Base-by-base conservation (phyloP, 208 protist genomes). In the Acanthamoeba lugdunensis region DNA sequence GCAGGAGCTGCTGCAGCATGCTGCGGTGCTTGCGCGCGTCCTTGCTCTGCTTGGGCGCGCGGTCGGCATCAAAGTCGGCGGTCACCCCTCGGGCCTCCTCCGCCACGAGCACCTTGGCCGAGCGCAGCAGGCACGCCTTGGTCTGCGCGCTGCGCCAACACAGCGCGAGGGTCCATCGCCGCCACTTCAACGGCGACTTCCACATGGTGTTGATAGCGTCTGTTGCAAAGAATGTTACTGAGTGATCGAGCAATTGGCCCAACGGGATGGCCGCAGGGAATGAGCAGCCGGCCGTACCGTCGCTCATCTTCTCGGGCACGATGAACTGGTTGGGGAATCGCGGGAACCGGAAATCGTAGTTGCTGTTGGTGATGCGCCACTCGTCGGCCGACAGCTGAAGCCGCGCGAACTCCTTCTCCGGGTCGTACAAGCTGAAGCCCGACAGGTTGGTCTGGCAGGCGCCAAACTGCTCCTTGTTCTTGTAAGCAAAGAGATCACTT, bases 1-100 rank as follows among this genome's bases (percentile, higher is more conserved):
- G 25, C 37, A 84, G 48, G 13, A 84, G 5, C 4, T 84, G 75
- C 75, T 84, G 75, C 45, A 84, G 33, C 75, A 84, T 84, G 75
- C n/a, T 33, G 75, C 13, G 75, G n/a, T 18, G 48, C 48, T 84
- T 84, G 21, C 48, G 14, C 25, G 33, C 21, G 6, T 58, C 75
- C 48, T 58, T 30, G 5, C 28, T 84, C 21, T 30, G 75, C 75
- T 56, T 56, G 16, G 48, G 75, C 5, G 4, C 16, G 58, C 75
- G 33, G 30, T 73, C 65, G n/a, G n/a, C 65, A 7, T 73, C 65
- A 28, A 73, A 73, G 21, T 73, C 65, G 23, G 65, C 11, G 14
- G 65, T 73, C 9, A 33, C 23, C 0, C 65, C 65, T 21, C 21
- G 9, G n/a, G 23, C 30, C 65, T 73, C 65, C 65, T 73, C 65